Percentiles rank a stretch among this genome's conserved stretches.
These are phyloP conservation scores for Orbilia quercus DNA, from an alignment of 2,329 filamentous ascomycete species.

Conservation along the genomic window DNA sequence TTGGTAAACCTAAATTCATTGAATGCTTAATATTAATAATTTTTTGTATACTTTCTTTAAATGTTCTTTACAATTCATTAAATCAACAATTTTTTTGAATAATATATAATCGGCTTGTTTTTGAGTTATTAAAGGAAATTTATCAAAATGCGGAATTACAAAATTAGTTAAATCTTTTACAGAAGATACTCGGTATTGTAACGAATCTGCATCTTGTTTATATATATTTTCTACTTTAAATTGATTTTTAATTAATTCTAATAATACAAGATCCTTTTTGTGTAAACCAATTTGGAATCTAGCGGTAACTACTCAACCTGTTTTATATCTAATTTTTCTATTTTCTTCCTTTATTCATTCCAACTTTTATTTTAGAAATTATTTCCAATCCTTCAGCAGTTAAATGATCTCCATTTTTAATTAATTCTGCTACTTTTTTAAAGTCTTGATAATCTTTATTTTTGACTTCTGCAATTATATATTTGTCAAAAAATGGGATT, in stretches of 20 bases:
- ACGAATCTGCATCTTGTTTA: too few relatives aligned
- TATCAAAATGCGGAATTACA: conserved; percentile 23
- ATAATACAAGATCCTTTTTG: conserved; percentile 4
- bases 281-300: conserved; percentile 2
- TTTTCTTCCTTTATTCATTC: conserved; percentile 32
- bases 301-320: too few relatives aligned
- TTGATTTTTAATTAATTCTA: conserved; percentile 1
- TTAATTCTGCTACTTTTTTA: conserved; percentile 28
- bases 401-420: conserved; percentile 25
- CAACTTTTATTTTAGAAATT: conserved; percentile 27
- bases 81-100: conserved; percentile 18
- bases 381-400: conserved; percentile 26
- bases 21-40: conserved; percentile 56
- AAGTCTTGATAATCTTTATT: conserved; percentile 27
- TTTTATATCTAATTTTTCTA: conserved; percentile 14
- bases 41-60: conserved; percentile 51
- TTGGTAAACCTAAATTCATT: conserved; percentile 58
- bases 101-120: conserved; percentile 25
- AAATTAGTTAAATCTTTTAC: conserved; percentile 11
- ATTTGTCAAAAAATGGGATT: conserved; percentile 38
- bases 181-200: too few relatives aligned
- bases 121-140: conserved; percentile 27
- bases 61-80: conserved; percentile 29
- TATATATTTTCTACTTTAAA: too few relatives aligned
- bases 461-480: conserved; percentile 38